Evolutionary conservation across 257 asterid species (phyloP), one percentile per base, ranked within the genome.

Genomic region (Schizonepeta tenuifolia): DNA sequence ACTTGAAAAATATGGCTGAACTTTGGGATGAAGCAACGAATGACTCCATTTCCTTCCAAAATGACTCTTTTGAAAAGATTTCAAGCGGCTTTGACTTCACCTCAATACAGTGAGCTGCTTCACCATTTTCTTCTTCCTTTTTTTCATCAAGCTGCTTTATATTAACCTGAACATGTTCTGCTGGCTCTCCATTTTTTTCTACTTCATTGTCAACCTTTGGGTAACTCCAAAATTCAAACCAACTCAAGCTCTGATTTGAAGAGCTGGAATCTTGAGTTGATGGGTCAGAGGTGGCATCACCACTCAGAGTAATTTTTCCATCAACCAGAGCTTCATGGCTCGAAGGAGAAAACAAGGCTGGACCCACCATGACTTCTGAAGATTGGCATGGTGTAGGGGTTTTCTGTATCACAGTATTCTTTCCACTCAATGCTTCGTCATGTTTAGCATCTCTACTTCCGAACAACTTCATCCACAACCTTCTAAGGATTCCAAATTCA

Each of bases 41-140:
- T 22, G 76, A 75, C 69, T 83, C 76, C 68, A 94, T 44, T 63
- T 87, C 96, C 28, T 77, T 79, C 97, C 99, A 94, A 76, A 91
- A 86, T 15, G 89, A 77, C 64, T 82, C 87, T 68, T 78, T 58
- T 12, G 86, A 82, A 81, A 89, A 83, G 12, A 85, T 22, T 26
- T 71, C 83, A 62, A 44, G 79, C 68, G 70, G 72, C 78, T 53
- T 58, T 51, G 69, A 43, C 49, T 68, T 65, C 75, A 40, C 70
- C 49, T 82, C 62, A 21, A 2, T 14, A 46, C 28, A 71, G 41
- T 28, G 71, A 63, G 18, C 71, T n/a, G 65, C 64, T 33, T 22
- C 36, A 14, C 57, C 17, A 13, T 3, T 38, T 22, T 71, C 35
- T 20, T 71, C 65, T 17, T 10, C 75, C 31, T 31, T 41, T 28